Base-by-base conservation (phyloP, 805 yeast genomes). In the Nakazawaea ambrosiae region DNA sequence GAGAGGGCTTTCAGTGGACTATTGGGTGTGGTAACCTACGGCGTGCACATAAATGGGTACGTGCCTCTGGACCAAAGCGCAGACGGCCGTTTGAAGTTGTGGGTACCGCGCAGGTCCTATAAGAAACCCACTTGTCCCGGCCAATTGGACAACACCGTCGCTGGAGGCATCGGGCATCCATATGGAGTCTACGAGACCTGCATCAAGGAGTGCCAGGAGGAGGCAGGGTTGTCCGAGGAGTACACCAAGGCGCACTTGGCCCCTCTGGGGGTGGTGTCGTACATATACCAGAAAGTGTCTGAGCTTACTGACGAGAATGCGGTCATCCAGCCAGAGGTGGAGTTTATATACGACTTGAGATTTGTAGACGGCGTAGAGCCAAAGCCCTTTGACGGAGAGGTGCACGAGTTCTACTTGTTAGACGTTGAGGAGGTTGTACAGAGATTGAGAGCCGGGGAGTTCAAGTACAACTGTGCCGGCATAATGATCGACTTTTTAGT, bases 141-240 rank as follows among this genome's bases (percentile, higher is more conserved):
- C 0, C 81, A 76, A 83, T 68, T 89, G 27, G 98, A 92, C 55
- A 90, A 89, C 55, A 87, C 95, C 1, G 84, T 92, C 5, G 98
- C 96, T 0, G 98, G 98, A 1, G 98, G 98, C 0, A 51, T 92
- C 4, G 96, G 95, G 0, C 68, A 80, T 54, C 96, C 95, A 0
- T 65, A 74, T 46, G 86, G 88, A 0, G 62, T 78, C 2, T 60
- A 65, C 51, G 95, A 86, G 32, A 90, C 97, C 0, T 75, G 80
- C 3, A 47, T 84, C 15, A 92, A 92, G 53, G 98, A 92, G 55
- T 77, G 95, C 49, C 67, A 65, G 42, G 98, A 92, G 50, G 98
- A 92, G 51, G 97, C 96, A 0, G 95, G 95, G 0, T 57, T 90
- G n/a, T 45, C 51, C 0, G 61, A 65, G 34, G 67, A 62, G 1